These are phyloP conservation scores for Candida boleticola DNA, from an alignment of 805 yeast genomes.

Conservation along the genomic window DNA sequence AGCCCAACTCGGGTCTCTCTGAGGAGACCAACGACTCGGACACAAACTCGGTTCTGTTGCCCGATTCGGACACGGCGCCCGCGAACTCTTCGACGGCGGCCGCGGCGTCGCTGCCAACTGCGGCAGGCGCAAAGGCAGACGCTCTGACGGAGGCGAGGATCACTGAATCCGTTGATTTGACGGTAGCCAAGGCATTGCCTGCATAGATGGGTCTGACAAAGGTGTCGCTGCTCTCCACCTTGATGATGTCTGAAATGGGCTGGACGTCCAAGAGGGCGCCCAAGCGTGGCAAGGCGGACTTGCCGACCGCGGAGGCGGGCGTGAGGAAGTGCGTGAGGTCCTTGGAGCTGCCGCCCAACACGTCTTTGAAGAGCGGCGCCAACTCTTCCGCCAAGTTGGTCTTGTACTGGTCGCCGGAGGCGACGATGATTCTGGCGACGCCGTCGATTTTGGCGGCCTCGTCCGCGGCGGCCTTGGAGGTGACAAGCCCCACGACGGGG, in stretches of 20 bases:
- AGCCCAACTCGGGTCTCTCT: constrained; percentile 87
- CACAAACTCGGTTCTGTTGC: constrained; percentile 57
- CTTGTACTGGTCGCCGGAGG: constrained; percentile 57
- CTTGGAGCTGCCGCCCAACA: constrained; percentile 34
- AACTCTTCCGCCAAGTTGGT: constrained; percentile 78
- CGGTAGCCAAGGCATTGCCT: constrained; percentile 87
- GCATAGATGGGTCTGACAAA: constrained; percentile 95
- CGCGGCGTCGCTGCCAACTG: constrained; percentile 32
- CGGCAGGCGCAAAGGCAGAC: constrained; percentile 66
- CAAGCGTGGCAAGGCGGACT: constrained; percentile 79
- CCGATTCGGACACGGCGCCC: constrained; percentile 28
- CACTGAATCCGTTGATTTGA: constrained; percentile 63
- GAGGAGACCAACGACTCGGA: constrained; percentile 71
- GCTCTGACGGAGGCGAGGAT: constrained; percentile 78
- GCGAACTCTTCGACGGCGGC: constrained; percentile 51
- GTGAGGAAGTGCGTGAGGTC: constrained; percentile 70
- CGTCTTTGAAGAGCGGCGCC: constrained; percentile 59
- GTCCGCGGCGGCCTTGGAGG: constrained; percentile 60
- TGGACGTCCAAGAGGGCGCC: constrained; percentile 84
- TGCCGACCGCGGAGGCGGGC: constrained; percentile 85
- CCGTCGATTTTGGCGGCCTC: constrained; percentile 53
- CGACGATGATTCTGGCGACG: constrained; percentile 55
- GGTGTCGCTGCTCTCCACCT: constrained; percentile 62
- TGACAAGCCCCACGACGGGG: constrained; percentile 75
- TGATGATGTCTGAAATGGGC: constrained; percentile 80